Percentiles rank a stretch among this genome's conserved stretches.
Evolutionary conservation across 2,329 filamentous ascomycete species (phyloP).

Genomic region (Fusarium albosuccineum): DNA sequence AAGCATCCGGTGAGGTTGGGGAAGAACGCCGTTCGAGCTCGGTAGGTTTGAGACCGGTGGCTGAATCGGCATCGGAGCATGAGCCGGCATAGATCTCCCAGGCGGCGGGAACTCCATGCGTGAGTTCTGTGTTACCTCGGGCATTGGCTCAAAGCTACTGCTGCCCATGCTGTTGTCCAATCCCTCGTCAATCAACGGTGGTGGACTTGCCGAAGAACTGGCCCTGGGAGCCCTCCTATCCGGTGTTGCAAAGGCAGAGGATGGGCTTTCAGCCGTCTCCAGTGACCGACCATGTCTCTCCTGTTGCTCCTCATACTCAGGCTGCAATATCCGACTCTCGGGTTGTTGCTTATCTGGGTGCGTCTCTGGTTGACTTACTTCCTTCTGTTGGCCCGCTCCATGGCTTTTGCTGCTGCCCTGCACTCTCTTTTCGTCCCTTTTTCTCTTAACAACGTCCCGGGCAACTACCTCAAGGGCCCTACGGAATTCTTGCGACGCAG

Average conservation of each 20-base stretch:
- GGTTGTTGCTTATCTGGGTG: background rate
- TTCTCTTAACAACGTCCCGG: conserved; percentile 81
- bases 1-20: conserved; percentile 44
- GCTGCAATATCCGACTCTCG: background rate
- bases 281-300: conserved; percentile 6
- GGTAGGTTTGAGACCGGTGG: conserved; percentile 37
- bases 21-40: conserved; percentile 30
- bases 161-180: conserved; percentile 37
- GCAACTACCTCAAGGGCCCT: conserved; percentile 78
- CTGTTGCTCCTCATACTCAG: conserved; percentile 1
- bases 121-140: conserved; percentile 40
- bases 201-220: conserved; percentile 33
- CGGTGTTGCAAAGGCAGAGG: conserved; percentile 7
- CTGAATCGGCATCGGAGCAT: conserved; percentile 40
- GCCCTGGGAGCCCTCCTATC: conserved; percentile 19
- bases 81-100: conserved; percentile 32
- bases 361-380: background rate
- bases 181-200: conserved; percentile 30
- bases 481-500: conserved; percentile 63
- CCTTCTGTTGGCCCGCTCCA: conserved; percentile 56
- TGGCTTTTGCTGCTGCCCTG: conserved; percentile 52
- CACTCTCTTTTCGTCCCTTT: conserved; percentile 71
- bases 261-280: background rate
- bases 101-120: conserved; percentile 44
- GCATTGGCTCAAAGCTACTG: conserved; percentile 42